Conservation (phyloP, 768 basidiomycete species). For the Auricularia sp. region DNA sequence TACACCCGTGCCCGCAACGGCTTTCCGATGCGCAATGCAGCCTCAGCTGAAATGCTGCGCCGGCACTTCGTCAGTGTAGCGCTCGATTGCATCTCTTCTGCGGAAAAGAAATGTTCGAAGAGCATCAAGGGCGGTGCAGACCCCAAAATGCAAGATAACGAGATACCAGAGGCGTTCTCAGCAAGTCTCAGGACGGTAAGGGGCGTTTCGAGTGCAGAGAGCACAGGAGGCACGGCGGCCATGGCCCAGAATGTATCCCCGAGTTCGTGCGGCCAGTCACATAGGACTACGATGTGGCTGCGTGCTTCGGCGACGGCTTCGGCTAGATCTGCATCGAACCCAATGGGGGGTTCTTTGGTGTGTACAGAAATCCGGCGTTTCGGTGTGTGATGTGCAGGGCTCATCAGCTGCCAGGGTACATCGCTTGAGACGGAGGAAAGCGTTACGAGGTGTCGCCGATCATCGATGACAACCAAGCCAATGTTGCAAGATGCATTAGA, state of each 20-base stretch:
- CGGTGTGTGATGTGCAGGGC: background rate
- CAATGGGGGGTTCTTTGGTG: background rate
- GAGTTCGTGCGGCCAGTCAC: background rate
- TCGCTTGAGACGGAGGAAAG: background rate
- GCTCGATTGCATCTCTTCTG: no score
- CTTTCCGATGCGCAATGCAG: no score
- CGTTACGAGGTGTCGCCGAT: background rate
- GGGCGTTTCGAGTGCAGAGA: background rate
- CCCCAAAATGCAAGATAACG: no score
- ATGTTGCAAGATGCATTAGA: background rate
- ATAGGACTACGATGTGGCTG: background rate
- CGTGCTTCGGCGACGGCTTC: background rate
- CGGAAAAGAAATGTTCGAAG: no score
- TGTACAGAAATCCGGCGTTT: background rate
- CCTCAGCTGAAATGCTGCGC: no score
- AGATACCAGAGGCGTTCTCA: no score
- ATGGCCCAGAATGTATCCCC: background rate
- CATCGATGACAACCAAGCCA: background rate
- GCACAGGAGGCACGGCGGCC: background rate
- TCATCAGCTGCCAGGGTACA: background rate
- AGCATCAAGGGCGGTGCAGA: no score
- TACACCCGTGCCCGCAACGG: no score
- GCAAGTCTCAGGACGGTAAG: no score
- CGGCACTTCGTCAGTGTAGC: no score
- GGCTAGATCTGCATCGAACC: background rate